Percentiles rank a stretch among this genome's conserved stretches.
These are phyloP conservation scores for Ophiostoma populinum DNA, from an alignment of 2,329 filamentous ascomycete genomes.

Conservation along the genomic window DNA sequence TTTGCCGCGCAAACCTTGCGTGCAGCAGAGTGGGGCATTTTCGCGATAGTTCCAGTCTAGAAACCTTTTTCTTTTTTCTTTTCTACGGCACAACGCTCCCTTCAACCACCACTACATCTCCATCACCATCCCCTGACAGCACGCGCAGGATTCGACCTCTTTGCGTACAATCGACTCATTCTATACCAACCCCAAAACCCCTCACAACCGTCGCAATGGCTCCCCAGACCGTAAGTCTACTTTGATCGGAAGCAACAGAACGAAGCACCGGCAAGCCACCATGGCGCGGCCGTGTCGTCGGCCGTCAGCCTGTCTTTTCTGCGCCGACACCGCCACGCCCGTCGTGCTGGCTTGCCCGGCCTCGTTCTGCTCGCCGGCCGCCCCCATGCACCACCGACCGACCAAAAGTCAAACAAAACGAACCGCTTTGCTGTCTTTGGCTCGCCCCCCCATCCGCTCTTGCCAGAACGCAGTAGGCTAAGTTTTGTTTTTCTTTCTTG, in stretches of 20 bases:
- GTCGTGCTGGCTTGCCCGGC: no score
- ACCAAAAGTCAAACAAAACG: slow-evolving; percentile 6
- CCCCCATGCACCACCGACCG: no score
- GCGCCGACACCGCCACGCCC: no score
- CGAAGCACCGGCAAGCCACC: no score
- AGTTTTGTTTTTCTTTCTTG: slow-evolving; percentile 34
- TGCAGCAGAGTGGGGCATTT: slow-evolving; percentile 7
- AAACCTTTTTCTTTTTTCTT: slow-evolving; percentile 3
- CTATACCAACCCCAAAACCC: slow-evolving; percentile 14
- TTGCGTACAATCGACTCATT: slow-evolving; percentile 26
- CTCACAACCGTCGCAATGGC: slow-evolving; percentile 49
- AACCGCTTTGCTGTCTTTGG: slow-evolving; percentile 86
- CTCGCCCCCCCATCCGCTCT: slow-evolving; percentile 12
- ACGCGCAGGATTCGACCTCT: slow-evolving; percentile 74
- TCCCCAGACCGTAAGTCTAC: slow-evolving; percentile 68
- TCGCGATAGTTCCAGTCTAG: slow-evolving; percentile 1
- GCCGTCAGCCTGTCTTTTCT: no score
- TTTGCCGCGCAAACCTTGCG: neutral
- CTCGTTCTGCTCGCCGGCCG: no score
- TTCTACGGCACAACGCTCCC: neutral
- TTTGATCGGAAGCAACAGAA: neutral
- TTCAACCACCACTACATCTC: slow-evolving; percentile 9
- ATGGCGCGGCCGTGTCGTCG: no score
- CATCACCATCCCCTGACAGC: slow-evolving; percentile 7
- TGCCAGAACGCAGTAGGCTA: slow-evolving; percentile 84